phyloP scores from a whole-genome alignment of 2,329 filamentous ascomycete genomes.

The Cercospora nicotianae region DNA sequence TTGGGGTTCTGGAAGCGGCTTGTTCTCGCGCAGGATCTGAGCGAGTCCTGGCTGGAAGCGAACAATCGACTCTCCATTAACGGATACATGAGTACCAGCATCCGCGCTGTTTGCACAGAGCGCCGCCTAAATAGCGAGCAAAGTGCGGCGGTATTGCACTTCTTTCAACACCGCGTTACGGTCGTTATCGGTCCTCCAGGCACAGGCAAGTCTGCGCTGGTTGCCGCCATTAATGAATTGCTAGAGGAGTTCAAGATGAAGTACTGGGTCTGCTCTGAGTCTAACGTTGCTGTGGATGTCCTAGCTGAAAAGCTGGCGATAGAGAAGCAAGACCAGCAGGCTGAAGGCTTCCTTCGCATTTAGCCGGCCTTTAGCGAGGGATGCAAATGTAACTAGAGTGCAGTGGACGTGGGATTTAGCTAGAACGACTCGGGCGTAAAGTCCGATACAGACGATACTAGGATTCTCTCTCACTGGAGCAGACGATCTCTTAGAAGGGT shows the following conservation, averaged over 20 bases:
- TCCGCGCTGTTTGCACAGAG: background rate
- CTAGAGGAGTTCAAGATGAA: background rate
- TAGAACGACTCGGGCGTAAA: background rate
- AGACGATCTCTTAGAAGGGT: too few species aligned
- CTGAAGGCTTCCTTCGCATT: background rate
- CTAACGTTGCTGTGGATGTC: background rate
- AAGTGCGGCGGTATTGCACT: background rate
- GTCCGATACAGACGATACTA: background rate
- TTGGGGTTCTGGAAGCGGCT: background rate
- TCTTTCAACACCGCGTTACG: background rate
- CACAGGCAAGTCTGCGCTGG: background rate
- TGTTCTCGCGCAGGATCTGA: background rate
- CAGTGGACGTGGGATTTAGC: background rate
- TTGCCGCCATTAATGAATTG: background rate
- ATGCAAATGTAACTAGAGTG: background rate
- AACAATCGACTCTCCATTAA: background rate
- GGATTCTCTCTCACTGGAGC: background rate
- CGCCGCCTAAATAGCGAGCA: background rate
- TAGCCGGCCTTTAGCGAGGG: background rate
- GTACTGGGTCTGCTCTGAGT: background rate
- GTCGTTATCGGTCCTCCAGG: background rate
- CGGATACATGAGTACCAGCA: background rate
- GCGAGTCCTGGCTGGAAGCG: background rate
- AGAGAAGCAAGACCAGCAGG: background rate
- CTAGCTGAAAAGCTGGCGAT: background rate